A percentile compares a stretch with the other conserved stretches of the same genome.
Evolutionary conservation across 345 rosid species (phyloP).

Genomic region (Cardamine occulta): DNA sequence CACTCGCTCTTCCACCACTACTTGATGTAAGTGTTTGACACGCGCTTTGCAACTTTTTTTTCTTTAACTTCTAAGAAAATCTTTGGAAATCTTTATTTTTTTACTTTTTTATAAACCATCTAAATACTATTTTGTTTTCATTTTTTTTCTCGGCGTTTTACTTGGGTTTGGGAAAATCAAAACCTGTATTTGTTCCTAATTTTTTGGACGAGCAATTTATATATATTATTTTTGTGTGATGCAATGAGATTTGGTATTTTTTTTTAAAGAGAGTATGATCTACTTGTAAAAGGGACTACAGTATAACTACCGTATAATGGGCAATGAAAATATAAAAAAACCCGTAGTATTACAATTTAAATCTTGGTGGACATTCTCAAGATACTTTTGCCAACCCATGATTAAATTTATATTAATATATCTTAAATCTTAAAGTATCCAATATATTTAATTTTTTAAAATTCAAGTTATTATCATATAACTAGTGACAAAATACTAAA

Average conservation of each 20-base stretch:
- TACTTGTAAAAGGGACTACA: not conserved
- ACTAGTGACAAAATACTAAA: too few relatives aligned
- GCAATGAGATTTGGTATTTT: not conserved
- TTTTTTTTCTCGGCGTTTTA: not conserved
- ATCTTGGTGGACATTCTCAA: too few relatives aligned
- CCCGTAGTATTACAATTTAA: too few relatives aligned
- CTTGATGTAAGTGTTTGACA: not conserved
- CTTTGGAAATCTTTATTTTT: not conserved
- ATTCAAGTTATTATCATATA: too few relatives aligned
- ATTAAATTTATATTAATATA: too few relatives aligned
- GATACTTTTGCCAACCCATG: too few relatives aligned
- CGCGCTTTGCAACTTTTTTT: constrained; percentile 13
- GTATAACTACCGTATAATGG: not conserved
- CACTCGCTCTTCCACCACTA: constrained; percentile 31
- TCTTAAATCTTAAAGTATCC: too few relatives aligned
- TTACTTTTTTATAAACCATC: not conserved
- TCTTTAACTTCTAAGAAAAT: not conserved
- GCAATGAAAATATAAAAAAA: too few relatives aligned
- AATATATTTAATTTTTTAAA: too few relatives aligned
- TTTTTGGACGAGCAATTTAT: not conserved
- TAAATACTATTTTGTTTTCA: too few relatives aligned
- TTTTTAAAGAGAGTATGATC: not conserved
- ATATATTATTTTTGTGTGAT: not conserved
- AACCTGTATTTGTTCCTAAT: constrained; percentile 2
- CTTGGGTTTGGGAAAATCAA: constrained; percentile 3